Evolutionary conservation across 2,329 filamentous ascomycete genomes (phyloP), one percentile per base, ranked within the genome.

Genomic region (Colletotrichum sp.): DNA sequence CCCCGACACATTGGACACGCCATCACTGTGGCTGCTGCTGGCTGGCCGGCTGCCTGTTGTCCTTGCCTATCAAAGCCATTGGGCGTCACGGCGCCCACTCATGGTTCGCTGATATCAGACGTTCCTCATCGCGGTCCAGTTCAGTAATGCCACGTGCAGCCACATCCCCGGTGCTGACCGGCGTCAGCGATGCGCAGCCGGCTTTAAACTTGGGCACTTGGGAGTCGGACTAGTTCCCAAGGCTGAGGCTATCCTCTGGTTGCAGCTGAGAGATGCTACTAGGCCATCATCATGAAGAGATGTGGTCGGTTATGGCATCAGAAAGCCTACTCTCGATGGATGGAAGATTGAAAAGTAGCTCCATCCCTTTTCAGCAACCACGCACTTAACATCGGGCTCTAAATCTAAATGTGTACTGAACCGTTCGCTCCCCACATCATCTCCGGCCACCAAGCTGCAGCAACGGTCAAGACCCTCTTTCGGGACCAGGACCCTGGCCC

Each of bases 391-490:
- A 57, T 65, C 62, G 28, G 39, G 28, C 18, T n/a, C 30, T n/a
- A 9, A 16, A 24, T 28, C 30, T n/a, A 9, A 16, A 24, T 28
- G n/a, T 57, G 65, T 32, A n/a, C 24, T 52, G 44, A 52, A 52
- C 68, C 63, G 32, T 57, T 30, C 22, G 44, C 68, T 65, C 68
- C 44, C 71, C 72, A 71, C 74, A 76, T 76, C 71, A 76, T 76
- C 75, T 76, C 75, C 72, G 75, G 30, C 26, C 59, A 32, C 30
- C 59, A n/a, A 36, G 59, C 64, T 69, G 74, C 64, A 65, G 69
- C 44, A 76, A 69, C 59, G 64, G 70, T 24, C 44, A 69, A 69
- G 74, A 74, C 70, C 70, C 74, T 76, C 74, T 68, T 75, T 67
- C 52, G 22, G 48, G 36, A 71, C 52, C 63, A 63, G 66, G 75